Evolutionary conservation across 805 yeast species (phyloP).

Genomic region (Tetrapisispora arboricola): DNA sequence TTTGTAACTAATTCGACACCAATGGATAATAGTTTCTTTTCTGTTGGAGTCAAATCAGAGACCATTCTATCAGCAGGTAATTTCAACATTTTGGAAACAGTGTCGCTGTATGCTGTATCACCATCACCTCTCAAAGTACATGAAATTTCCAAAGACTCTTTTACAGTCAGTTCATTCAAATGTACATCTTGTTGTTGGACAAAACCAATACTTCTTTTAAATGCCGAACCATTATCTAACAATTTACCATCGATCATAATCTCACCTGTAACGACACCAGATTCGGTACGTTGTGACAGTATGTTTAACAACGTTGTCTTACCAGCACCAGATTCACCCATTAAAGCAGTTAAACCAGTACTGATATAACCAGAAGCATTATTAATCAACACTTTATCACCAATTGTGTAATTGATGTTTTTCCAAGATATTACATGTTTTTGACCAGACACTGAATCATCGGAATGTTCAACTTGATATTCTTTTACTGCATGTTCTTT

Average conservation of each 20-base stretch:
- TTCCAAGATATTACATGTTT: constrained; percentile 53
- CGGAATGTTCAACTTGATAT: background rate
- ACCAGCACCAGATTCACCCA: constrained; percentile 99
- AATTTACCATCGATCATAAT: constrained; percentile 69
- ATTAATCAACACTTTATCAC: constrained; percentile 29
- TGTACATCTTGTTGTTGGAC: constrained; percentile 93
- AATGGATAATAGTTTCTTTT: constrained; percentile 80
- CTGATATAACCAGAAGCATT: constrained; percentile 55
- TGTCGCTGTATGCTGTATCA: constrained; percentile 61
- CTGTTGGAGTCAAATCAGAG: constrained; percentile 62
- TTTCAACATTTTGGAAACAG: constrained; percentile 36
- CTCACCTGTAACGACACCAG: constrained; percentile 56
- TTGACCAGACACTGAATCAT: constrained; percentile 9
- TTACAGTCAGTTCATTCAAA: constrained; percentile 87
- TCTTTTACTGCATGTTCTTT: background rate
- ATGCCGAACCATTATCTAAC: constrained; percentile 31
- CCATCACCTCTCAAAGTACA: constrained; percentile 76
- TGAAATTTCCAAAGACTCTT: constrained; percentile 83
- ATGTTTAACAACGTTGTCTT: constrained; percentile 90
- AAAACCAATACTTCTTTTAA: constrained; percentile 71
- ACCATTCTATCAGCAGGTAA: constrained; percentile 60
- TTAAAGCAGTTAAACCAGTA: constrained; percentile 71
- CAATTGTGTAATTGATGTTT: constrained; percentile 45
- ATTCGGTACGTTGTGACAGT: constrained; percentile 77
- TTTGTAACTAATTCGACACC: constrained; percentile 89